Conservation (phyloP, 2,329 filamentous ascomycete species). For the Lachnellula suecica region DNA sequence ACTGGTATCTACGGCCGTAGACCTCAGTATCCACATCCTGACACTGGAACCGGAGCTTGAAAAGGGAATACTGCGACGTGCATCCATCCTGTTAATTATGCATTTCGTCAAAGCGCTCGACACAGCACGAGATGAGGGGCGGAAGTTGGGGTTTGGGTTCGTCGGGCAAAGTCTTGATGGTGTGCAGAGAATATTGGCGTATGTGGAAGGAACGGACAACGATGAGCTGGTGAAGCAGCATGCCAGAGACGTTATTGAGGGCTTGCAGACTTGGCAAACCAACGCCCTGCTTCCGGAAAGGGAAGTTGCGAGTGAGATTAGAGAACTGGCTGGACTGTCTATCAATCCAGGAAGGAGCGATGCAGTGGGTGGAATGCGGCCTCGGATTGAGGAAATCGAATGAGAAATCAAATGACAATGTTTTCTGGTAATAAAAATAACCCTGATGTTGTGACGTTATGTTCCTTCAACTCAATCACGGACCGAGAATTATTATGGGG, state of each 20-base stretch:
- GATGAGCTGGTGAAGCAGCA: constrained; percentile 70
- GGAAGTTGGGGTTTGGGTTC: constrained; percentile 51
- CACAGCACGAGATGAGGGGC: constrained; percentile 45
- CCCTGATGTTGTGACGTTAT: too few species aligned
- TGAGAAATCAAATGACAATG: too few species aligned
- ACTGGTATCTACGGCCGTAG: constrained; percentile 55
- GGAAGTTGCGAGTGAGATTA: constrained; percentile 23
- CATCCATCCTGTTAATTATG: constrained; percentile 63
- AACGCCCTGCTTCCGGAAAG: constrained; percentile 35
- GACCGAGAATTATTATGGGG: too few species aligned
- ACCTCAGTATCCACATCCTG: constrained; percentile 62
- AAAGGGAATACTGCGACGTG: constrained; percentile 63
- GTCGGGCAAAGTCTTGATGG: constrained; percentile 57
- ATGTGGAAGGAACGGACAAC: constrained; percentile 63
- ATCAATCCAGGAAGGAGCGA: constrained; percentile 34
- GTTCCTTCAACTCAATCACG: too few species aligned
- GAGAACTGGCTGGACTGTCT: constrained; percentile 44
- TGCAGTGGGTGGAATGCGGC: constrained; percentile 26
- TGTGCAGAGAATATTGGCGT: constrained; percentile 60
- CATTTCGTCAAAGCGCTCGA: constrained; percentile 61
- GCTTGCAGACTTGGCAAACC: constrained; percentile 61
- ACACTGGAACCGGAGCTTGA: constrained; percentile 59
- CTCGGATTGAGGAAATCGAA: constrained; percentile 62
- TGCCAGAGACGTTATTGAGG: constrained; percentile 65
- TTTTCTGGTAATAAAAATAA: too few species aligned